Evolutionary conservation across 1,139 yeast genomes (phyloP).

Genomic region (Candida mesenterica): DNA sequence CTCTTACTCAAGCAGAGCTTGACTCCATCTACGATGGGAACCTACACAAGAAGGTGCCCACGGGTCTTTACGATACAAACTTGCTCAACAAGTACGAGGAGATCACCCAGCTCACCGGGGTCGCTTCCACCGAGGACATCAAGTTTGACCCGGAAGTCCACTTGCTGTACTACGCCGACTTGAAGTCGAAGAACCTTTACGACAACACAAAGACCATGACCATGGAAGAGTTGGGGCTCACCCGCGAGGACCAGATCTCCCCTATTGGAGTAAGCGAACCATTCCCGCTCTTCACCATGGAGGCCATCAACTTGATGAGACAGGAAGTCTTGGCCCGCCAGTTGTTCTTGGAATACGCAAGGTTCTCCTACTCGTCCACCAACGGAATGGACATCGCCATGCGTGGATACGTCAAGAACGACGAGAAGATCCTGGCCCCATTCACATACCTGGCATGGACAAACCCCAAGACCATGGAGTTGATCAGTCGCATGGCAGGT

Average conservation of each 20-base stretch:
- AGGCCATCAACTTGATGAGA: slow-evolving; percentile 55
- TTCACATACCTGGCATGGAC: slow-evolving; percentile 56
- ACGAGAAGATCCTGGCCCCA: slow-evolving; percentile 31
- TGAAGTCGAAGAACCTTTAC: slow-evolving; percentile 24
- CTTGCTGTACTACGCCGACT: slow-evolving; percentile 34
- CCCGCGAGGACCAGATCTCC: slow-evolving; percentile 39
- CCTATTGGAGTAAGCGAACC: slow-evolving; percentile 55
- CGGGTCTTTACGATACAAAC: slow-evolving; percentile 15
- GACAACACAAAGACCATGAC: slow-evolving; percentile 42
- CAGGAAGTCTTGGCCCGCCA: slow-evolving; percentile 48
- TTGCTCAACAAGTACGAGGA: slow-evolving; percentile 14
- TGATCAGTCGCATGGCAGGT: slow-evolving; percentile 53
- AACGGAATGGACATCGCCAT: slow-evolving; percentile 47
- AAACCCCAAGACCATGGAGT: slow-evolving; percentile 51
- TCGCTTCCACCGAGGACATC: slow-evolving; percentile 9
- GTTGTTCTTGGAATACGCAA: slow-evolving; percentile 42
- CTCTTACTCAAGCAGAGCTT: slow-evolving; percentile 5
- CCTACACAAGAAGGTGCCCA: slow-evolving; percentile 20
- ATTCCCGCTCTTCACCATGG: slow-evolving; percentile 56
- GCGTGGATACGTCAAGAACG: slow-evolving; percentile 47
- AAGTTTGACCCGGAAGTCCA: slow-evolving; percentile 46
- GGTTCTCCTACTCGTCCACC: slow-evolving; percentile 37
- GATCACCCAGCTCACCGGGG: slow-evolving; percentile 10
- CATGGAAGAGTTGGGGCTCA: slow-evolving; percentile 45
- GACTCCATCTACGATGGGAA: slow-evolving; percentile 20